Percentiles rank a stretch among this genome's conserved stretches.
phyloP scores from a whole-genome alignment of 192 early-diverging fungal species.

The Dispira simplex region DNA sequence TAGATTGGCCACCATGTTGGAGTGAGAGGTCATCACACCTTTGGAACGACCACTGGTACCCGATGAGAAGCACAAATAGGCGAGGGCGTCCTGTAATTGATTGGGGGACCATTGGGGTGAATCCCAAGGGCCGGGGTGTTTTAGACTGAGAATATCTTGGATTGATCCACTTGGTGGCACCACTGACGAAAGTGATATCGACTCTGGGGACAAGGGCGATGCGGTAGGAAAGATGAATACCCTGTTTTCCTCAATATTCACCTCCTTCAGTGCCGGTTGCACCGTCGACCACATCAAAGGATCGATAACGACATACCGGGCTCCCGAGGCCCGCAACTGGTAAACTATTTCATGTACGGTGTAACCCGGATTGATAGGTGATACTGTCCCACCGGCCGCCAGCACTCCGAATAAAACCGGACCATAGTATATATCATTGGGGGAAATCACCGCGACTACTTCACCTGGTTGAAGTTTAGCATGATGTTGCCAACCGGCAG shows the following conservation, averaged over 20 bases:
- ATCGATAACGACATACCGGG: slow-evolving; percentile 44
- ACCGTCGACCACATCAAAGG: slow-evolving; percentile 15
- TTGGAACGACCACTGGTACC: slow-evolving; percentile 53
- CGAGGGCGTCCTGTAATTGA: slow-evolving; percentile 23
- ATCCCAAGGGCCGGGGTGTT: slow-evolving; percentile 6
- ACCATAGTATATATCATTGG: slow-evolving; percentile 29
- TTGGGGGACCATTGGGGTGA: background rate
- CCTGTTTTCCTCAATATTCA: slow-evolving; percentile 16
- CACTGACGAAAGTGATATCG: too few relatives aligned
- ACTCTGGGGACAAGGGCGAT: background rate
- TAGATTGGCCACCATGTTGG: slow-evolving; percentile 51
- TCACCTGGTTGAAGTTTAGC: background rate
- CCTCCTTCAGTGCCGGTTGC: slow-evolving; percentile 19
- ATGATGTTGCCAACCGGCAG: slow-evolving; percentile 10
- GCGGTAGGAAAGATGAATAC: slow-evolving; percentile 23
- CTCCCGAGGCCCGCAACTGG: slow-evolving; percentile 57
- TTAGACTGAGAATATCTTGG: slow-evolving; percentile 14
- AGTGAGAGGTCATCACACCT: slow-evolving; percentile 47
- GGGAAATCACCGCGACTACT: slow-evolving; percentile 1
- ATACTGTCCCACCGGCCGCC: slow-evolving; percentile 47
- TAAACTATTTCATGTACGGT: slow-evolving; percentile 59
- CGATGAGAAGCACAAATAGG: slow-evolving; percentile 53
- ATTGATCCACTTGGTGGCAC: slow-evolving; percentile 19
- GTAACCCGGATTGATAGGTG: slow-evolving; percentile 73
- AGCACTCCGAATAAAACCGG: slow-evolving; percentile 43